phyloP scores from a whole-genome alignment of 495 filamentous ascomycete species.

The Glarea lozoyensis region DNA sequence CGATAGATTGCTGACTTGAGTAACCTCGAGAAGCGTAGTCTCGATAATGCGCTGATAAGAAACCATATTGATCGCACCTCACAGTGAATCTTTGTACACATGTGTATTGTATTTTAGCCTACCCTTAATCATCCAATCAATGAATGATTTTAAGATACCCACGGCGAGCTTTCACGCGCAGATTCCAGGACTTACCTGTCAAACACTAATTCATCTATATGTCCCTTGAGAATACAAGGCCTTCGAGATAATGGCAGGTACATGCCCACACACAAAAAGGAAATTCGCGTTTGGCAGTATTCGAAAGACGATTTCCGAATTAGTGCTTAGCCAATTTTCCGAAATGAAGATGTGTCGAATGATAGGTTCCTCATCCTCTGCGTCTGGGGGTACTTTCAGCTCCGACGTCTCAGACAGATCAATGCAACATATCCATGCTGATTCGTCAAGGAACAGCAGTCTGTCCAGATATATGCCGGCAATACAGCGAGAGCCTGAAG shows the following conservation, averaged over 20 bases:
- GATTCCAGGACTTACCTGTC: background rate
- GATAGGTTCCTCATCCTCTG: background rate
- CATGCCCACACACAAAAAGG: background rate
- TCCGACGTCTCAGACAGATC: background rate
- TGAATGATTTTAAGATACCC: too few species aligned
- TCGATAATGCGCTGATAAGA: too few species aligned
- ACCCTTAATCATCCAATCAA: too few species aligned
- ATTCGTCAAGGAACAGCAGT: background rate
- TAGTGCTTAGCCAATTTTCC: background rate
- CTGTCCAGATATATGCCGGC: background rate
- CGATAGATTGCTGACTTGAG: too few species aligned
- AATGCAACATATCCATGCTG: background rate
- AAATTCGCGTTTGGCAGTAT: background rate
- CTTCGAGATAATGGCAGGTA: background rate
- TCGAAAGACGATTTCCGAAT: background rate
- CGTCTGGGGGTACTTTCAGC: background rate
- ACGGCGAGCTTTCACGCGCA: too few species aligned
- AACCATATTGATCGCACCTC: too few species aligned
- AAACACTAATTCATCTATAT: background rate
- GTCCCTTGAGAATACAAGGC: background rate
- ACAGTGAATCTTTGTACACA: too few species aligned
- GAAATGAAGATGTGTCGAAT: background rate
- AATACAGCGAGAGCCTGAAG: background rate
- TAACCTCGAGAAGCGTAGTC: too few species aligned
- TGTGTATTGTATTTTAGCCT: too few species aligned